These are phyloP conservation scores for Hysterangium stoloniferum DNA, from an alignment of 768 basidiomycete species.

Conservation along the genomic window DNA sequence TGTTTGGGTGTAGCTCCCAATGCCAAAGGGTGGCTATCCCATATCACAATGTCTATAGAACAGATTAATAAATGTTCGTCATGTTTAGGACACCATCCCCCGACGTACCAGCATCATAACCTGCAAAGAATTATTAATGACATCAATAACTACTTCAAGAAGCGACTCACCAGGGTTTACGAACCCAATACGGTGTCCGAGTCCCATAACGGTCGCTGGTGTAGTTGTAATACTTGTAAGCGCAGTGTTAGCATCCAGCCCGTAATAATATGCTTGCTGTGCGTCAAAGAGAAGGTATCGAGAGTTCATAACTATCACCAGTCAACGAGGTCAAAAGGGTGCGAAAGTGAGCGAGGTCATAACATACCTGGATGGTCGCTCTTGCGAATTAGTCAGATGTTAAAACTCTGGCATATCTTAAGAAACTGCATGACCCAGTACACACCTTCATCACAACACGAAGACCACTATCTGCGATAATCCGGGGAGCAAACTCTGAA, in stretches of 20 bases:
- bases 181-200: conserved; percentile 35
- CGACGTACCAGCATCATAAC: neutral
- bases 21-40: conserved; percentile 28
- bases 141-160: neutral
- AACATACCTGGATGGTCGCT: conserved; percentile 32
- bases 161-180: conserved; percentile 18
- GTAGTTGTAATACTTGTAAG: conserved; percentile 29
- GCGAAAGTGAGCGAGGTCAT: neutral
- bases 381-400: conserved; percentile 7
- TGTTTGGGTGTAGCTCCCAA: conserved; percentile 36
- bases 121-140: too few species aligned
- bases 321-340: neutral
- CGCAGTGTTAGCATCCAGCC: conserved; percentile 25
- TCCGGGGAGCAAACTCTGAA: conserved; percentile 32
- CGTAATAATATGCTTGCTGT: conserved; percentile 29
- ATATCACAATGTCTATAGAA: conserved; percentile 25
- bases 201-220: conserved; percentile 30
- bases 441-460: conserved; percentile 27
- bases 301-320: conserved; percentile 20
- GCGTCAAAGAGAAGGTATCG: conserved; percentile 34
- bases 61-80: neutral
- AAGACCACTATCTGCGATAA: conserved; percentile 40
- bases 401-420: neutral
- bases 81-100: neutral
- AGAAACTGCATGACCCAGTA: neutral